Base-by-base conservation (phyloP, 1,139 yeast species). In the Geotrichum aggregatum region DNA sequence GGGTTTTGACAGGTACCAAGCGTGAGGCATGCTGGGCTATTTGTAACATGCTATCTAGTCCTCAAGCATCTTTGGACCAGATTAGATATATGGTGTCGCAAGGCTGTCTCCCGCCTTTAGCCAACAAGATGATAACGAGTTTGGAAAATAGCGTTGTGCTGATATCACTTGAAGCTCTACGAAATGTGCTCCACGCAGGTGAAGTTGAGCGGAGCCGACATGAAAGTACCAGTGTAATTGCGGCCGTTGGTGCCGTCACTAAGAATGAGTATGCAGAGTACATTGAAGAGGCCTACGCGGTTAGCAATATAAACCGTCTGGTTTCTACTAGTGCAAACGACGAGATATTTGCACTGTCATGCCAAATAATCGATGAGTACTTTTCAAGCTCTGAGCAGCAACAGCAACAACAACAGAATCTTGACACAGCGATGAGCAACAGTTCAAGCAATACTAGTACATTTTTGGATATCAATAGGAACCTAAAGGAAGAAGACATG, bases 21-120 rank as follows among this genome's bases (percentile, higher is more conserved):
- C 92, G 91, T 72, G 98, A 92, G 74, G 98, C 98, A 6, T 91
- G 98, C 76, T 92, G 98, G 98, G 98, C 98, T 33, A 86, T 92
- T 62, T 89, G 98, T 33, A 94, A 92, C 69, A 98, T 98, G 41
- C 87, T 96, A 14, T 86, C 96, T 16, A 98, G 63, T 98, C 97
- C 31, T 77, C 85, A 45, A 7, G 24, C 18, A 5, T 18, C 43
- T 13, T 98, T 98, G 4, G 96, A 88, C 52, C 96, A 89, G 70
- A 91, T 92, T 62, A 80, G 91, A 63, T 92, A 89, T 71, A 78
- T 92, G 63, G 98, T 92, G 40, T 76, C 78, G 61, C 98, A 92
- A 73, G 98, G 98, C 40, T 89, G 98, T 73, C 91, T 92, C 71
- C 92, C 91, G 73, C 98, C 98, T 40, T 77, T 92, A 66, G 92